Percentiles rank a stretch among this genome's conserved stretches.
phyloP scores from a whole-genome alignment of 371 early-diverging fungal genomes.

The Entomophthora muscae region DNA sequence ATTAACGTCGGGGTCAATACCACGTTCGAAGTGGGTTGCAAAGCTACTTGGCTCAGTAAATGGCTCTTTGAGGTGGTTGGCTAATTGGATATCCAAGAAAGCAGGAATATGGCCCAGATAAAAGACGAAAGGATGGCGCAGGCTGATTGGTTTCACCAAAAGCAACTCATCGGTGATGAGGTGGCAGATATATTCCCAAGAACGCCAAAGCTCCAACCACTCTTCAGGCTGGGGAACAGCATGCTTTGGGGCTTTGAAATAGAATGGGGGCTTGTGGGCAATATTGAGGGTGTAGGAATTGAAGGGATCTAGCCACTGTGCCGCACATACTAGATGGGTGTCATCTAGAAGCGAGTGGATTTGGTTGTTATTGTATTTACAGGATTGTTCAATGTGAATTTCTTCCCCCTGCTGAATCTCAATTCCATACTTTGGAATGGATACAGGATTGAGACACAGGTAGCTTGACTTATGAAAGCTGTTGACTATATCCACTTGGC shows the following conservation, averaged over 20 bases:
- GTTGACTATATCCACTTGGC: conserved; percentile 42
- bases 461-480: conserved; percentile 75
- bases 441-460: conserved; percentile 27
- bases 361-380: conserved; percentile 56
- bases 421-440: conserved; percentile 17
- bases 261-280: conserved; percentile 48
- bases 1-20: conserved; percentile 81
- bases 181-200: conserved; percentile 55
- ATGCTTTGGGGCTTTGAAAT: conserved; percentile 16
- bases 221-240: conserved; percentile 20
- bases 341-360: conserved; percentile 30
- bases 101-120: conserved; percentile 80
- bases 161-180: conserved; percentile 38
- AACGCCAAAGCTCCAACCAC: conserved; percentile 61
- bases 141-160: conserved; percentile 50
- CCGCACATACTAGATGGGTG: conserved; percentile 29
- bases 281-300: conserved; percentile 49
- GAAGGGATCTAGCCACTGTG: conserved; percentile 39
- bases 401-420: conserved; percentile 45
- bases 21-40: conserved; percentile 73
- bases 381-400: conserved; percentile 74
- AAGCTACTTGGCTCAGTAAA: conserved; percentile 39
- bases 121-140: conserved; percentile 80
- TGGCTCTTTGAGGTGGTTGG: conserved; percentile 29
- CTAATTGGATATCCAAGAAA: conserved; percentile 68